Conservation (phyloP, 2,329 filamentous ascomycete species). For the Onygenales sp. region DNA sequence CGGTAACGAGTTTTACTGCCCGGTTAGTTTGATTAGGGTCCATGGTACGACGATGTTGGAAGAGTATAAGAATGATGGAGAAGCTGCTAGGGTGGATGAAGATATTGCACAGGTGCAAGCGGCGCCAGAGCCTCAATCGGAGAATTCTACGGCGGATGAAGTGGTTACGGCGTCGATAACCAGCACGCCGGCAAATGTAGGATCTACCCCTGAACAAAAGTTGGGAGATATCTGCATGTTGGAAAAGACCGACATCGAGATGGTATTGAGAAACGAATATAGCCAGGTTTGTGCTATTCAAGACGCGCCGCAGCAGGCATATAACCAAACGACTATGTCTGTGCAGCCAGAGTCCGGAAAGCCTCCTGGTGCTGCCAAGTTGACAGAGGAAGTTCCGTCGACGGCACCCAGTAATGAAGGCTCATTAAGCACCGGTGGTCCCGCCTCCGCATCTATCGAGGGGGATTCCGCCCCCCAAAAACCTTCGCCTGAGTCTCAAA, state of each 20-base stretch:
- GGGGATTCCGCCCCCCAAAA: conserved; percentile 1
- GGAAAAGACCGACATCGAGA: neutral
- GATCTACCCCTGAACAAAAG: conserved; percentile 1
- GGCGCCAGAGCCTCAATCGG: conserved; percentile 8
- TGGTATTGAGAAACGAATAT: neutral
- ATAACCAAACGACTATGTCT: neutral
- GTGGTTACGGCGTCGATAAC: conserved; percentile 21
- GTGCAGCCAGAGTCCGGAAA: neutral
- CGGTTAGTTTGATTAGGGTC: conserved; percentile 77
- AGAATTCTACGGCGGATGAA: conserved; percentile 19
- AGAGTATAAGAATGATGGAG: conserved; percentile 81
- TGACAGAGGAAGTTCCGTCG: neutral
- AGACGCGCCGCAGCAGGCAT: neutral
- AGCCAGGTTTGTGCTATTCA: neutral
- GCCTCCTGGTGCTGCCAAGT: neutral
- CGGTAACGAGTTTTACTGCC: conserved; percentile 94
- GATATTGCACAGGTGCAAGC: conserved; percentile 27
- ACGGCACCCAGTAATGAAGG: neutral
- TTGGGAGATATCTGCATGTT: neutral
- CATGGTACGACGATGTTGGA: conserved; percentile 93
- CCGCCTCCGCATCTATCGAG: neutral
- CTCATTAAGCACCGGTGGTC: neutral
- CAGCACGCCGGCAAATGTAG: neutral
- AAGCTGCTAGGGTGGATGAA: conserved; percentile 48
- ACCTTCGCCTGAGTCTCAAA: conserved; percentile 20